Evolutionary conservation across 2,329 filamentous ascomycete species (phyloP), one percentile per base, ranked within the genome.

Genomic region (Huntiella bhutanensis): DNA sequence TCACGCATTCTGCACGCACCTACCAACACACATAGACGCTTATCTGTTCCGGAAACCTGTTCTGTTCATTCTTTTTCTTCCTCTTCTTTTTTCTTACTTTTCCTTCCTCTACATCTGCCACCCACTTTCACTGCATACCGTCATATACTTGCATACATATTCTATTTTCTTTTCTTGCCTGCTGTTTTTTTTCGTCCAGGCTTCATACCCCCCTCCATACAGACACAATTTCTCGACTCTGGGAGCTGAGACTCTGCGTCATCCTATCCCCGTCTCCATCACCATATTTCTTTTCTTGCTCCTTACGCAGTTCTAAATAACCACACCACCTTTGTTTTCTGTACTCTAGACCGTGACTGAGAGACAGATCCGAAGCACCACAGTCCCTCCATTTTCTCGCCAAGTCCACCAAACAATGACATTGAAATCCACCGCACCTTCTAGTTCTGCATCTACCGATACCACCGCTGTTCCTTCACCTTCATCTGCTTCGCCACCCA

Each of bases 401-500:
- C 11, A 10, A 41, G 28, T 4, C 39, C 34, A n/a, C 5, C 34
- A 36, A 36, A 36, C 13, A n/a, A 36, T n/a, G 34, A n/a, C 34
- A 36, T 15, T 36, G 13, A 36, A 36, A 36, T 36, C 34, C 11
- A 36, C 34, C 34, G 12, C 12, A 11, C 22, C 42, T 35, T 17
- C 15, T 19, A 40, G 37, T 6, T 33, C 45, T 12, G 17, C 39
- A 8, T 22, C 17, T 16, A 36, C 37, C 22, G n/a, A 34, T 33
- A 41, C 45, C 33, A 44, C 48, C n/a, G 35, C 43, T 12, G 35
- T 33, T 33, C 32, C 41, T 33, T 49, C 48, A 10, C 19, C 43
- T 7, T 49, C 48, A 36, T 46, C 35, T 42, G 37, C 22, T 35
- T 35, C 40, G 15, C 19, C 36, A 34, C 33, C 40, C 4, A 28